Base-by-base conservation (phyloP, 495 filamentous ascomycete genomes). In the Cryomyces minteri region DNA sequence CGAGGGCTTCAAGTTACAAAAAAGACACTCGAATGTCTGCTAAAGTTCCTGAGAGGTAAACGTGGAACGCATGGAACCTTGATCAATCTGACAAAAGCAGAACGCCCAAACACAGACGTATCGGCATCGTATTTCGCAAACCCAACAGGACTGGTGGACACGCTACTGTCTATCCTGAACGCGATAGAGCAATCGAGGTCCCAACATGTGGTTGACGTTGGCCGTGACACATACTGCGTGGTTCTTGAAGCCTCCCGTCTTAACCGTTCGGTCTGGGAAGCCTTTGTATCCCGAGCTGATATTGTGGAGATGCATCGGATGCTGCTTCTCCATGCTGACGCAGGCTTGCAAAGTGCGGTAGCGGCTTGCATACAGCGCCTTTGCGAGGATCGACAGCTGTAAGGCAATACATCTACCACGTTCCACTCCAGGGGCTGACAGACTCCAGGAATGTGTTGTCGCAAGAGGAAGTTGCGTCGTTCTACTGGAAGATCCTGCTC, bases 1-100 rank as follows among this genome's bases (percentile, higher is more conserved):
- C 18, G 18, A 25, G 18, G 18, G 18, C 18, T 25, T 28, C 54
- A 57, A 30, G 48, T 65, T 47, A 54, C 46, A 49, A 52, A 54
- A 18, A 45, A 53, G 37, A 33, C 53, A 12, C 45, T 60, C 28
- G 48, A 50, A 25, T 52, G 57, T 42, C 53, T 67, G 31, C 44
- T 56, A 7, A 49, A 43, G 7, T 63, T 63, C 39, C 53, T 67
- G 6, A 60, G 61, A 57, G 61, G 61, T 58, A 54, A 25, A 25
- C 18, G 18, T 25, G 18, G 18, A 25, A 25, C 18, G 12, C 12
- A 14, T 14, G 34, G 34, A 38, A 38, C 9, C 34, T 38, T 14
- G 9, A 1, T 9, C 34, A 10, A 14, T 10, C 34, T 38, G 9
- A 14, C 34, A 38, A 14, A 38, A 38, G 34, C 34, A 38, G 40